Base-by-base conservation (phyloP, 176 grass and related monocot species). In the Stipa capillata region DNA sequence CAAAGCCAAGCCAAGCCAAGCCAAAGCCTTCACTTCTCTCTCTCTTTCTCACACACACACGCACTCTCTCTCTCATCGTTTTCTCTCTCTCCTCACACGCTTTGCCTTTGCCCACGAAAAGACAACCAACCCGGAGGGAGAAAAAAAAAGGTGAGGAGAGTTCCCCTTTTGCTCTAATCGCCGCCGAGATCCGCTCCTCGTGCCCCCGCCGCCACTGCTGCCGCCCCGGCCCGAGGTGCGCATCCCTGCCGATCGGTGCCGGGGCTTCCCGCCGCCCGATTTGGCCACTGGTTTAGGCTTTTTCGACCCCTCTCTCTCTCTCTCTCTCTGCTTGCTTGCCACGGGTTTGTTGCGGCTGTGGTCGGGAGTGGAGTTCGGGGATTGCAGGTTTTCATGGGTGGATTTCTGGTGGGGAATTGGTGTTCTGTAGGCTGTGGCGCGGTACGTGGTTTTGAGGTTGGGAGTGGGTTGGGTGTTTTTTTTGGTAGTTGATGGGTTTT, bases 111-210 rank as follows among this genome's bases (percentile, higher is more conserved):
- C 77, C 63, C 71, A 81, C 82, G 70, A 85, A 65, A 76, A 72
- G 71, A 72, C 82, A 77, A 71, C 78, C 78, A 85, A 35, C 77
- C 82, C 82, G 35, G 54, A 6, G 44, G 23, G 5, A 47, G 52
- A 29, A 68, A 23, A 64, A 60, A 50, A 47, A 42, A 20, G 52
- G 35, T 31, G 18, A 54, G 32, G 25, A 55, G 32, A 85, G 31
- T 72, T 73, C 47, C 57, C 6, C 50, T 76, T 89, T 81, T 45
- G 77, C 82, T 55, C 70, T 71, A 48, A 31, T 65, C 72, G 76
- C 28, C 78, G 76, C 47, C 72, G 82, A 89, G 87, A 89, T 89
- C 87, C 82, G 82, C 76, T 55, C 73, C 72, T n/a, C n/a, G n/a
- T n/a, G 79, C 61, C 53, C 76, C 42, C 27, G 8, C 35, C 75